Evolutionary conservation across 805 yeast genomes (phyloP).

Genomic region (Pichia cabralensis): DNA sequence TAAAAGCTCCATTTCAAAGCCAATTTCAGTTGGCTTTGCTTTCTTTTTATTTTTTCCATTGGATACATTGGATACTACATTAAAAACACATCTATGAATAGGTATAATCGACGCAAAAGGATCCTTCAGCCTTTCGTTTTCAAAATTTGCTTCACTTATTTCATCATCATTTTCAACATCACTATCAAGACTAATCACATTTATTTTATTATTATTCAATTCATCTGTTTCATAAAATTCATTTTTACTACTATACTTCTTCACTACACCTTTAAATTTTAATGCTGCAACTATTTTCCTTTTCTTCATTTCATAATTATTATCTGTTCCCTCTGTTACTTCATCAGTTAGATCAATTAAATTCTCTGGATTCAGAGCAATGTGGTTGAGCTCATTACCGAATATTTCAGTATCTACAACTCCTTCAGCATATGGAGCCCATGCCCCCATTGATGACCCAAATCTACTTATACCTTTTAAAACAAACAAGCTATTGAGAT

Average conservation of each 20-base stretch:
- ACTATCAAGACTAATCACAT: not conserved
- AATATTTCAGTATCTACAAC: slow-evolving; percentile 58
- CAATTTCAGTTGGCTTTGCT: slow-evolving; percentile 13
- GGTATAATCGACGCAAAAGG: slow-evolving; percentile 50
- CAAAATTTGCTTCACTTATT: slow-evolving; percentile 4
- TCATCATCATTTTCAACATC: slow-evolving; percentile 9
- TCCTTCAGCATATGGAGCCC: slow-evolving; percentile 67
- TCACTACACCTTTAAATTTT: slow-evolving; percentile 40
- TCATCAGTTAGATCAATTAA: slow-evolving; percentile 13
- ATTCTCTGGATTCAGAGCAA: slow-evolving; percentile 22
- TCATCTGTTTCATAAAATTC: slow-evolving; percentile 8
- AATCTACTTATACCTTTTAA: slow-evolving; percentile 54
- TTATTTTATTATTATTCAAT: not conserved
- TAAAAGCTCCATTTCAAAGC: slow-evolving; percentile 29
- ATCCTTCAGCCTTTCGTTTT: slow-evolving; percentile 14
- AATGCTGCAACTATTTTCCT: slow-evolving; percentile 39
- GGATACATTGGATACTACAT: slow-evolving; percentile 14
- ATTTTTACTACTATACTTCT: slow-evolving; percentile 7
- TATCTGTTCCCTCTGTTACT: slow-evolving; percentile 7
- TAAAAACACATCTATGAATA: slow-evolving; percentile 40
- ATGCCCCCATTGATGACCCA: slow-evolving; percentile 53
- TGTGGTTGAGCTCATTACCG: slow-evolving; percentile 34
- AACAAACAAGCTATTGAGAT: slow-evolving; percentile 47
- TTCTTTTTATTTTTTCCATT: slow-evolving; percentile 11
- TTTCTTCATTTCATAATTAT: slow-evolving; percentile 5